Evolutionary conservation across 2,329 filamentous ascomycete species (phyloP).

Genomic region (Colletotrichum horii): DNA sequence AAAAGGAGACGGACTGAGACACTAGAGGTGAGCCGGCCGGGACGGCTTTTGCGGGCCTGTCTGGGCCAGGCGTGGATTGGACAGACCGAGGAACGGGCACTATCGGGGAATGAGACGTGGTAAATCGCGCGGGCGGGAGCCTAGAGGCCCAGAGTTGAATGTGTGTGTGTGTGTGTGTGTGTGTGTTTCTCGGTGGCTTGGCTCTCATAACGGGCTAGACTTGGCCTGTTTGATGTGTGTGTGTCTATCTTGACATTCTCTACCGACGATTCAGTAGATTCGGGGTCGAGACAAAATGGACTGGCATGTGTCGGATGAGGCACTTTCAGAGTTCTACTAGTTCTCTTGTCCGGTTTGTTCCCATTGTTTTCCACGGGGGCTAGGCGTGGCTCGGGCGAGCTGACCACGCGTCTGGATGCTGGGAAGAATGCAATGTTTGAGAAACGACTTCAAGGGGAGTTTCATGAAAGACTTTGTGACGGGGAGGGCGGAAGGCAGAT

Average conservation of each 20-base stretch:
- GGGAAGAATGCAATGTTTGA: not conserved
- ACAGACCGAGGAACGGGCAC: not conserved
- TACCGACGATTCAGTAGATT: not conserved
- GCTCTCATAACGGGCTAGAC: not conserved
- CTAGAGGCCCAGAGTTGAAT: not conserved
- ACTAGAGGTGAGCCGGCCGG: slow-evolving; percentile 1
- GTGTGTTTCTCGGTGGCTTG: slow-evolving; percentile 3
- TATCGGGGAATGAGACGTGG: not conserved
- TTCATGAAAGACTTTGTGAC: not conserved
- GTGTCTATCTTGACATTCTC: not conserved
- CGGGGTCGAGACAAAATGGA: not conserved
- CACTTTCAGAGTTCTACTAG: not conserved
- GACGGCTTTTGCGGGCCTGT: slow-evolving; percentile 1
- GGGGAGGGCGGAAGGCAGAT: not conserved
- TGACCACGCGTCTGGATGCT: not conserved
- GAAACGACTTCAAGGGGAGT: not conserved
- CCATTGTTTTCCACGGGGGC: not conserved
- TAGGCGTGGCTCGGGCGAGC: not conserved
- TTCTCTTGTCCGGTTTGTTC: not conserved
- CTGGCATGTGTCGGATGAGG: slow-evolving; percentile 14
- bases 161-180: not conserved
- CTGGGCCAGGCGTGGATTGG: not conserved
- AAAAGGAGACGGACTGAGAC: slow-evolving; percentile 2
- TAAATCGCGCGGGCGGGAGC: not conserved
- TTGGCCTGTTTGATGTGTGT: not conserved